Evolutionary conservation across 164 flowering plant genomes (phyloP), one percentile per base, ranked within the genome.

Genomic region (Aristolochia contorta): DNA sequence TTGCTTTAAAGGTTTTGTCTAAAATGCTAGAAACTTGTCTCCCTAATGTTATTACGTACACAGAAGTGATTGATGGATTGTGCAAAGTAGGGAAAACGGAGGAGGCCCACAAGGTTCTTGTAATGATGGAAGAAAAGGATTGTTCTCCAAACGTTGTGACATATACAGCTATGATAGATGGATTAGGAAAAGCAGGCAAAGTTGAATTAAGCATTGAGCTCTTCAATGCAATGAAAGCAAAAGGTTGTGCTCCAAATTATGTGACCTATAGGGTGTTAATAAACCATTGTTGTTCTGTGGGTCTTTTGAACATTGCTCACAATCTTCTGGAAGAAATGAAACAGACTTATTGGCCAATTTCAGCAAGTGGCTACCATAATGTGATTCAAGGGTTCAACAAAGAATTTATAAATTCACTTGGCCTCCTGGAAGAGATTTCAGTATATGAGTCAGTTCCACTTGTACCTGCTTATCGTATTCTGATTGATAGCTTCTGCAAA

Each of bases 131-230:
- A 71, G 89, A 85, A 61, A 87, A 85, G 61, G 91, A 89, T 9
- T 85, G 95, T 64, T 65, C 27, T 63, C 96, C 98, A 46, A 85
- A 92, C 81, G 95, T 87, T 59, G 93, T 89, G 64, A 89, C 95
- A 33, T 92, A 92, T 73, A 92, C 96, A 19, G 91, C 96, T 33
- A 83, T 92, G 80, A 84, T 89, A 12, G 95, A 92, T 78, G 96
- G 98, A 13, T 79, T 85, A 74, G 96, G 96, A n/a, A 87, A 76
- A 75, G 80, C 62, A 10, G 89, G 93, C 53, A 79, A 75, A 74
- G 67, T 89, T 41, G 77, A 80, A 30, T 79, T 72, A 73, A 70
- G 93, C 65, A 83, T 89, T 62, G 80, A 79, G 33, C 78, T 92
- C 21, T 84, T 85, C 45, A 59, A 58, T 41, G 71, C 77, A 70